Base-by-base conservation (phyloP, 2,329 filamentous ascomycete genomes). In the Cercospora canescens region DNA sequence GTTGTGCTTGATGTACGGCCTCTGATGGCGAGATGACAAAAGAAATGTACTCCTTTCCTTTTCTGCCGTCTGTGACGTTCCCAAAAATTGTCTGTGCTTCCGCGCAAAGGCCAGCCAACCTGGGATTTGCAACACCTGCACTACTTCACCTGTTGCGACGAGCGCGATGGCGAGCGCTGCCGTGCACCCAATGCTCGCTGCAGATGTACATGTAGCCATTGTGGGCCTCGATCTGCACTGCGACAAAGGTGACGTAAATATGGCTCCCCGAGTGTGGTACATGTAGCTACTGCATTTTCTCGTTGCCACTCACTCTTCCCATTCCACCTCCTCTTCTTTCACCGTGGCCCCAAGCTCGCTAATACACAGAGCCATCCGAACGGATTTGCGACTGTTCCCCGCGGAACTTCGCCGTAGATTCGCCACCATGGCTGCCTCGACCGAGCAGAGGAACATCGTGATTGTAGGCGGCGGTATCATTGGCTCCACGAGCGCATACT, bases 401-500 rank as follows among this genome's bases (percentile, higher is more conserved):
- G n/a, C 39, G 39, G 35, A 41, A 28, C 39, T 30, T 37, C 26
- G 56, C 7, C 9, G 37, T 18, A 26, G 14, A 28, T 37, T 69
- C 62, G 64, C 69, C 70, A 73, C 69, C 55, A 77, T 76, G 75
- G 70, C 73, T 5, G 45, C 70, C 26, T 65, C 68, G 55, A 69
- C 66, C 24, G 67, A 70, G 52, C 72, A 71, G 48, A 76, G 71
- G 60, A 72, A 78, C 41, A 78, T 79, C 50, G 75, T 79, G 6
- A 71, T 79, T 4, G 72, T 79, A 16, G 93, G 94, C 72, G 94
- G 93, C 72, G 94, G 94, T 73, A 93, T 98, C 69, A 96, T 98
- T 73, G 95, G 95, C 75, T 91, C 89, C 77, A 95, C 92, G 58
- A 93, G 92, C 5, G 94, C 94, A 65, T 98, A 98, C 79, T 98